Conservation (phyloP, 139 green algal species). For the Auxenochlorella pyrenoidosa region DNA sequence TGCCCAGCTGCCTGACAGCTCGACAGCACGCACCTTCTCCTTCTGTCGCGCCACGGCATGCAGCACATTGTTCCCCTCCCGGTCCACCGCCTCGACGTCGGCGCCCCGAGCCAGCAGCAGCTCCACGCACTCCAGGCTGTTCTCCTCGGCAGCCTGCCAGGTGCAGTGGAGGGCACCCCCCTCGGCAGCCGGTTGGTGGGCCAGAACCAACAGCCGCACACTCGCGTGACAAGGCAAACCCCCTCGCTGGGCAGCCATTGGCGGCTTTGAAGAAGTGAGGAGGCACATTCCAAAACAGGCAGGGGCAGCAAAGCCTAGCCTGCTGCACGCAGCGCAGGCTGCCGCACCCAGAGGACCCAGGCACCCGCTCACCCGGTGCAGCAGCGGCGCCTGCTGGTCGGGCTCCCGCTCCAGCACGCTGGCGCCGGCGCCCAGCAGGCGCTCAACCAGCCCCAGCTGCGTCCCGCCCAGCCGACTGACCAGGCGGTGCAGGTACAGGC, state of each 20-base stretch:
- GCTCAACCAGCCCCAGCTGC: not conserved
- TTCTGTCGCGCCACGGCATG: conserved; percentile 27
- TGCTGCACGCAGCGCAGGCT: too few species aligned
- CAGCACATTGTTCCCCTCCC: conserved; percentile 36
- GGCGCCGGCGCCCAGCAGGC: conserved; percentile 15
- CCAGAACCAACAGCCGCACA: too few species aligned
- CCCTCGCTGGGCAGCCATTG: too few species aligned
- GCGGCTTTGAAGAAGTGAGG: too few species aligned
- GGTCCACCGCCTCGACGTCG: conserved; percentile 15
- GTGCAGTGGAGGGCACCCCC: too few species aligned
- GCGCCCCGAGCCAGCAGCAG: conserved; percentile 21
- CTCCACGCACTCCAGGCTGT: conserved; percentile 6
- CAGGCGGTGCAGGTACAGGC: conserved; percentile 22
- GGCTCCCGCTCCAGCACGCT: conserved; percentile 14
- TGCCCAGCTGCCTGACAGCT: not conserved
- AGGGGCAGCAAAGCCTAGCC: too few species aligned
- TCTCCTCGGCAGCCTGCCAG: conserved; percentile 27
- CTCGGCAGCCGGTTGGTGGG: too few species aligned
- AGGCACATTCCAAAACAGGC: too few species aligned
- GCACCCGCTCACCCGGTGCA: conserved; percentile 1
- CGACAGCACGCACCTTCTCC: not conserved
- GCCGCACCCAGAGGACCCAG: not conserved
- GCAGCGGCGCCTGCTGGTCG: not conserved
- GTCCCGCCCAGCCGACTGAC: not conserved
- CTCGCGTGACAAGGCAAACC: too few species aligned